These are phyloP conservation scores for Saturnispora dispora DNA, from an alignment of 805 yeast genomes.

Conservation along the genomic window DNA sequence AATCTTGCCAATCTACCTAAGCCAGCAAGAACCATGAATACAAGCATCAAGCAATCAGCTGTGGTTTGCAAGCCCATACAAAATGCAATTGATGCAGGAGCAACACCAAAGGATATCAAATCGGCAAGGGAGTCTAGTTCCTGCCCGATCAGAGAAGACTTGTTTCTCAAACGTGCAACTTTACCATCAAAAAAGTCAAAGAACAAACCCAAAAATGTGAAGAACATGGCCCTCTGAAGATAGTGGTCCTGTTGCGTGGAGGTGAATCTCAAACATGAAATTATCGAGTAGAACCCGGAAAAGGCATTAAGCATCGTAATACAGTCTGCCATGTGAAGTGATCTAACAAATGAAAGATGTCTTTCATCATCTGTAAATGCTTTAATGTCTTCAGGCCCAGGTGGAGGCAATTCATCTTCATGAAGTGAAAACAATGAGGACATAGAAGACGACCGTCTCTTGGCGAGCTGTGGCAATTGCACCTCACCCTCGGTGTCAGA, in stretches of 20 bases:
- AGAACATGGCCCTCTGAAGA: conserved; percentile 80
- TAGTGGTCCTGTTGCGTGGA: conserved; percentile 60
- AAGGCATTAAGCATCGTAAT: conserved; percentile 92
- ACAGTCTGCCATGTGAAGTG: conserved; percentile 91
- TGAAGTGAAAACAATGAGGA: conserved; percentile 40
- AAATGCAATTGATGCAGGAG: conserved; percentile 90
- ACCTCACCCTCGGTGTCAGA: conserved; percentile 22
- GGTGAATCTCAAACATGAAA: conserved; percentile 76
- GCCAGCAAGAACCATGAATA: conserved; percentile 88
- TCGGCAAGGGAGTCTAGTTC: conserved; percentile 96
- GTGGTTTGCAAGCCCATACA: conserved; percentile 84
- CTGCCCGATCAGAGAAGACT: conserved; percentile 91
- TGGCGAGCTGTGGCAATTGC: conserved; percentile 5
- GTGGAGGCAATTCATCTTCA: conserved; percentile 61
- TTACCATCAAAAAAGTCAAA: conserved; percentile 96
- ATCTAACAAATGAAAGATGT: conserved; percentile 79
- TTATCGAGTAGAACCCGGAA: conserved; percentile 84
- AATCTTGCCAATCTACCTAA: conserved; percentile 89
- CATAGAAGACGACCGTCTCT: conserved; percentile 27
- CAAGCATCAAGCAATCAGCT: conserved; percentile 63
- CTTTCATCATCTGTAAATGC: conserved; percentile 76
- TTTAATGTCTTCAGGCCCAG: conserved; percentile 65
- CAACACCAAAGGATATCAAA: conserved; percentile 87
- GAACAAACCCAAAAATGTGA: conserved; percentile 81
- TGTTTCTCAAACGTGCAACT: conserved; percentile 89